These are phyloP conservation scores for Scenedesmus sp. DNA, from an alignment of 163 green algal genomes.

Conservation along the genomic window DNA sequence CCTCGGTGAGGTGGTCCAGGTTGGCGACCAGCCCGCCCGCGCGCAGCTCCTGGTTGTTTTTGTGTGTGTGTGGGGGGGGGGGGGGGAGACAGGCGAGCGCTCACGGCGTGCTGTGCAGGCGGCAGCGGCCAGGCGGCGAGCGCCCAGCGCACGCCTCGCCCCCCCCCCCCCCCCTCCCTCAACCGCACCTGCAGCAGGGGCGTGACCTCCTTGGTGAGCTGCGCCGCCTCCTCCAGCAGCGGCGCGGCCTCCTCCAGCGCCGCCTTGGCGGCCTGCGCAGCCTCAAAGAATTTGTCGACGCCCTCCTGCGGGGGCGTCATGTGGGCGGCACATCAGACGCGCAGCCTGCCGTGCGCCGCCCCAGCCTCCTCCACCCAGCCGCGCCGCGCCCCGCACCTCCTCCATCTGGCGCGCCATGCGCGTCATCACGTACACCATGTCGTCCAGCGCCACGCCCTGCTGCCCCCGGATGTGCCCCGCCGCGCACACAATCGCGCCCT, in stretches of 20 bases:
- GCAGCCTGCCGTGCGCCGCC: no score
- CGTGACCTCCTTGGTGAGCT: conserved; percentile 55
- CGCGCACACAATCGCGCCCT: conserved; percentile 94
- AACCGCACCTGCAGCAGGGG: conserved; percentile 52
- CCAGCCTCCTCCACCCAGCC: neutral
- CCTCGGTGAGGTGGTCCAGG: conserved; percentile 82
- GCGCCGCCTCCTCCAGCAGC: conserved; percentile 53
- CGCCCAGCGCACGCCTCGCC: neutral
- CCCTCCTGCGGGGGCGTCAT: conserved; percentile 59
- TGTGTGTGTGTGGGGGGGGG: neutral
- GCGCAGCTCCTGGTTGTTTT: conserved; percentile 70
- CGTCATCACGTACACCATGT: conserved; percentile 96
- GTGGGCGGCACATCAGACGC: neutral
- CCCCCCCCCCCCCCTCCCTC: neutral
- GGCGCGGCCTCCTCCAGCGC: conserved; percentile 64
- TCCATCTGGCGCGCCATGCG: conserved; percentile 72
- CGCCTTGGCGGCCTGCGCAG: conserved; percentile 75
- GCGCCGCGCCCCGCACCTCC: neutral
- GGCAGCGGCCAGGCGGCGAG: neutral
- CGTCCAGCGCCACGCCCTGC: conserved; percentile 94
- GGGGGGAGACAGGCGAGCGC: conserved; percentile 25
- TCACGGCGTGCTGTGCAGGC: neutral
- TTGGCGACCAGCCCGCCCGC: conserved; percentile 81
- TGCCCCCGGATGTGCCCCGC: conserved; percentile 85
- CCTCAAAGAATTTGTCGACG: conserved; percentile 91